A percentile compares a stretch with the other conserved stretches of the same genome.
Conservation (phyloP, 345 rosid genomes). For the Xanthoceras sorbifolium region DNA sequence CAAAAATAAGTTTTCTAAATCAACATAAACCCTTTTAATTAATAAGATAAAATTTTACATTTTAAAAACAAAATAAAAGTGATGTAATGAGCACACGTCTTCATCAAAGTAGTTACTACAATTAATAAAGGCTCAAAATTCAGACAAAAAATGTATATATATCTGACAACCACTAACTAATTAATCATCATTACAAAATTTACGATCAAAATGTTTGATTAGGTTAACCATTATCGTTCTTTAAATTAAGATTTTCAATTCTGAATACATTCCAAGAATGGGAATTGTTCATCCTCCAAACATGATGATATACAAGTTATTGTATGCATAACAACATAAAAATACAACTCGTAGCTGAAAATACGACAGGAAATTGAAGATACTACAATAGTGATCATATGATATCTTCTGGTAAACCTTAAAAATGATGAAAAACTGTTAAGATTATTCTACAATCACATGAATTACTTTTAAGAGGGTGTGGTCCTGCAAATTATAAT, state of each 20-base stretch:
- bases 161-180: slow-evolving; percentile 23
- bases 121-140: background rate
- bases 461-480: background rate
- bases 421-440: background rate
- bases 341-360: too few relatives aligned
- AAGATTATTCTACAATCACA: background rate
- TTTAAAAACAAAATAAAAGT: background rate
- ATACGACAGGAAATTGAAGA: too few relatives aligned
- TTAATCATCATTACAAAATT: slow-evolving; percentile 11
- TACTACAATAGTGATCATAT: background rate
- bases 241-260: too few relatives aligned
- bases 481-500: slow-evolving; percentile 5
- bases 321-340: too few relatives aligned
- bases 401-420: too few relatives aligned
- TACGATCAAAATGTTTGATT: background rate
- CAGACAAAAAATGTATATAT: background rate
- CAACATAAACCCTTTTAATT: background rate
- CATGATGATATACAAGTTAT: too few relatives aligned
- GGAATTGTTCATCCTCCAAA: too few relatives aligned
- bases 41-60: background rate
- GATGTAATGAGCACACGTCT: background rate
- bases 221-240: too few relatives aligned
- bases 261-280: too few relatives aligned
- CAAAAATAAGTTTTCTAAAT: background rate
- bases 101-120: background rate